Evolutionary conservation across 495 filamentous ascomycete genomes (phyloP).

Genomic region (Neurospora tetraspora): DNA sequence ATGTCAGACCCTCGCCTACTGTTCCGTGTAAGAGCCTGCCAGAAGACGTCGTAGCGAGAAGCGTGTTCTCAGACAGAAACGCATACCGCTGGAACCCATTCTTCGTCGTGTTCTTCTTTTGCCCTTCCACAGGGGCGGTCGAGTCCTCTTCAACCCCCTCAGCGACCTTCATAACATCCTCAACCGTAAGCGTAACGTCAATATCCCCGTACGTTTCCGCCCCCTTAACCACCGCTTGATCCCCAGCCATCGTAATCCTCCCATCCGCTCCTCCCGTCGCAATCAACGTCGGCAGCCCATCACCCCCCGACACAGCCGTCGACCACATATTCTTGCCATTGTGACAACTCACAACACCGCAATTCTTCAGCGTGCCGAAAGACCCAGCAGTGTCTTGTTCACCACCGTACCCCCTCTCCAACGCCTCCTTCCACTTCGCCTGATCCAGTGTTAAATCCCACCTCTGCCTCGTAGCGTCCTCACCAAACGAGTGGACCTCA

Average conservation of each 20-base stretch:
- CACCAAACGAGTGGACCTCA: constrained; percentile 62
- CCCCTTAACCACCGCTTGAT: neutral
- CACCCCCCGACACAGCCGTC: constrained; percentile 34
- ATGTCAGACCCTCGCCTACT: constrained; percentile 19
- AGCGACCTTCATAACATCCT: constrained; percentile 7
- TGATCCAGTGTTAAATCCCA: constrained; percentile 48
- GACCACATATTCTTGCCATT: constrained; percentile 92
- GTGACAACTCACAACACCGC: constrained; percentile 50
- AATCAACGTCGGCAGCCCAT: constrained; percentile 30
- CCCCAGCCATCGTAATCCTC: constrained; percentile 34
- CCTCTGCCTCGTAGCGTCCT: constrained; percentile 62
- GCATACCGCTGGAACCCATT: constrained; percentile 53
- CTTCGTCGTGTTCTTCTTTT: constrained; percentile 13
- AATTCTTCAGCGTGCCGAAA: constrained; percentile 36
- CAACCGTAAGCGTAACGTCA: constrained; percentile 10
- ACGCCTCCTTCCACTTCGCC: neutral
- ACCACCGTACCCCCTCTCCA: neutral
- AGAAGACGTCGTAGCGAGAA: constrained; percentile 51
- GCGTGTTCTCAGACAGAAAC: constrained; percentile 46
- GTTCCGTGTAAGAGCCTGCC: constrained; percentile 49
- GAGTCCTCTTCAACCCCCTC: neutral
- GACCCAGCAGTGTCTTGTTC: constrained; percentile 3
- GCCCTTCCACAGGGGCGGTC: neutral
- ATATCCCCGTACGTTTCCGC: constrained; percentile 1
- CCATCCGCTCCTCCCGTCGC: constrained; percentile 89